Conservation (phyloP, 441 rosid genomes). For the Mallotus japonicus region DNA sequence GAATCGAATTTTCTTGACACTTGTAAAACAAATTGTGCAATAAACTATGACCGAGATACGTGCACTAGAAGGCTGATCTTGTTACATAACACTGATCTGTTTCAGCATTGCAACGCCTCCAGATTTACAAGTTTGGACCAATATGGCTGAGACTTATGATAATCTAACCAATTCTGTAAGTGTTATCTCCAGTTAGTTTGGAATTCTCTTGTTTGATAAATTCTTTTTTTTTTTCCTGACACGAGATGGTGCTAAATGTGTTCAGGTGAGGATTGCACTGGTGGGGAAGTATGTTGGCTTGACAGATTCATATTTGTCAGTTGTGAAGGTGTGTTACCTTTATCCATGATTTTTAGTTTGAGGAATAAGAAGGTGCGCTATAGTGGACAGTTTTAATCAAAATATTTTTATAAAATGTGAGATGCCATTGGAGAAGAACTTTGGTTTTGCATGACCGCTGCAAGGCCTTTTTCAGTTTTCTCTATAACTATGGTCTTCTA, state of each 20-base stretch:
- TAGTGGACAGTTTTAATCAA: not conserved
- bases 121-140: slow-evolving; percentile 72
- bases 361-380: not conserved
- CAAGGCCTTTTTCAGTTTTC: not conserved
- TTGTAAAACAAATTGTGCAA: not conserved
- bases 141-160: slow-evolving; percentile 31
- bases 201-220: slow-evolving; percentile 13
- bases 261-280: slow-evolving; percentile 76
- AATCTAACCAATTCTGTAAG: slow-evolving; percentile 33
- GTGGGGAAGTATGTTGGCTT: slow-evolving; percentile 86
- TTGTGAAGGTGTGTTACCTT: slow-evolving; percentile 56
- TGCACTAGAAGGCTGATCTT: slow-evolving; percentile 13
- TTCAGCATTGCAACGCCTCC: slow-evolving; percentile 59
- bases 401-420: not conserved
- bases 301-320: slow-evolving; percentile 81
- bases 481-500: not conserved
- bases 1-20: not conserved
- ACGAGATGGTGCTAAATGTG: slow-evolving; percentile 19
- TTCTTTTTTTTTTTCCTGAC: slow-evolving; percentile 9
- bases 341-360: slow-evolving; percentile 10
- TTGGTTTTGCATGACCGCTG: not conserved
- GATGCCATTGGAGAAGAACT: not conserved
- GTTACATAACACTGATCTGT: slow-evolving; percentile 12
- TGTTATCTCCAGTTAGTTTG: slow-evolving; percentile 29
- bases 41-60: slow-evolving; percentile 10